phyloP scores from a whole-genome alignment of 495 filamentous ascomycete species.

The Amniculicola lignicola region DNA sequence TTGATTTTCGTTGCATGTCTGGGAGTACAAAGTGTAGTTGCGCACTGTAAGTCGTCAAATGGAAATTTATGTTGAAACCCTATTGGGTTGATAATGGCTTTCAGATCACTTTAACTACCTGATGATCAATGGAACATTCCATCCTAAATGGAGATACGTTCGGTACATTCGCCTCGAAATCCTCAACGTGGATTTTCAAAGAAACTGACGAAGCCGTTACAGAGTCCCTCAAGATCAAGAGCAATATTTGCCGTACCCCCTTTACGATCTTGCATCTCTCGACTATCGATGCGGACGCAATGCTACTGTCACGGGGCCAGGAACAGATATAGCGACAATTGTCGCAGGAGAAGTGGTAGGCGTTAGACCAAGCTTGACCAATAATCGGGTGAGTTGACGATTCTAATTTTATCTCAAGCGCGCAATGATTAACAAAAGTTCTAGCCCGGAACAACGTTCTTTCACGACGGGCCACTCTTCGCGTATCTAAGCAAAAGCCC shows the following conservation, averaged over 20 bases:
- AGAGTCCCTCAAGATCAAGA: too few relatives aligned
- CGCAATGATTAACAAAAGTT: background rate
- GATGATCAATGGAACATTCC: constrained; percentile 10
- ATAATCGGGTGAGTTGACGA: background rate
- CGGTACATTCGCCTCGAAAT: background rate
- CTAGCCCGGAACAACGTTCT: background rate
- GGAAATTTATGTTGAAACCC: too few relatives aligned
- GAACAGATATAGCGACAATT: constrained; percentile 9
- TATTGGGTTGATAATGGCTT: too few relatives aligned
- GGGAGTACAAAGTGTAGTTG: too few relatives aligned
- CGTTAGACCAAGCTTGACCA: constrained; percentile 3
- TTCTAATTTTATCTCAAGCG: background rate
- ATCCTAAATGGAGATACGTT: constrained; percentile 22
- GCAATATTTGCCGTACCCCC: background rate
- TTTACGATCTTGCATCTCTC: constrained; percentile 8
- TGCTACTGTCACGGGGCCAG: background rate
- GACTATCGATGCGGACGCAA: constrained; percentile 17
- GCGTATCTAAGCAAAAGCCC: constrained; percentile 17
- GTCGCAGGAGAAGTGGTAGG: constrained; percentile 16
- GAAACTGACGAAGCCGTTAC: background rate
- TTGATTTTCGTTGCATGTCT: too few relatives aligned
- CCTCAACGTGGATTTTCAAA: background rate
- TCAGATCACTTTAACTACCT: constrained; percentile 13
- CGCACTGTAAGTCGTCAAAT: too few relatives aligned
- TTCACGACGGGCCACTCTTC: constrained; percentile 17